A percentile compares a stretch with the other conserved stretches of the same genome.
phyloP scores from a whole-genome alignment of 2,329 filamentous ascomycete genomes.

The Aspergillus chevalieri region DNA sequence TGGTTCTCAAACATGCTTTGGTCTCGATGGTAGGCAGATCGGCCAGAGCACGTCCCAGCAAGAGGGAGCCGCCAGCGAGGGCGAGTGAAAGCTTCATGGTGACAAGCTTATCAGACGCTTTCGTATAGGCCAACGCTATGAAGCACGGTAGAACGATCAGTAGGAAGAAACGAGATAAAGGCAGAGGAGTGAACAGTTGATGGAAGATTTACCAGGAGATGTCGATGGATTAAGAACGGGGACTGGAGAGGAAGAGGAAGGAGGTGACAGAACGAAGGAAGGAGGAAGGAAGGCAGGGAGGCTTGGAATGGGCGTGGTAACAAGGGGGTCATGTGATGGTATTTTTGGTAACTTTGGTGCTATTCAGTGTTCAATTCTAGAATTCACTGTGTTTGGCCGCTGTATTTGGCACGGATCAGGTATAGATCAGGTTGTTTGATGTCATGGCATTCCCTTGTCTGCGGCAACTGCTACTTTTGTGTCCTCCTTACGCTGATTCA shows the following conservation, averaged over 20 bases:
- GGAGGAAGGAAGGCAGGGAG: constrained; percentile 8
- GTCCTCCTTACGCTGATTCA: too few relatives aligned
- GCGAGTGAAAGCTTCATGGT: constrained; percentile 51
- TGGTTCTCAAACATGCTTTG: constrained; percentile 50
- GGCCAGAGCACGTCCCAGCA: constrained; percentile 44
- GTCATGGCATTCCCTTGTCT: too few relatives aligned
- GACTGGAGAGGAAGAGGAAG: constrained; percentile 8
- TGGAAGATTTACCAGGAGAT: constrained; percentile 8
- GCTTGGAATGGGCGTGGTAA: neutral
- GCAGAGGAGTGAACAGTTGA: constrained; percentile 1
- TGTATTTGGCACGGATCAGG: neutral
- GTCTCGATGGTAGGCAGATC: constrained; percentile 51
- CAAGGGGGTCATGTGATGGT: neutral
- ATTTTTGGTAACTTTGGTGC: too few relatives aligned
- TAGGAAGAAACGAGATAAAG: constrained; percentile 1
- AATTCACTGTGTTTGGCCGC: neutral
- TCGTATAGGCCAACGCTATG: neutral
- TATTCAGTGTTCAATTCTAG: too few relatives aligned
- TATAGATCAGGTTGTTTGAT: too few relatives aligned
- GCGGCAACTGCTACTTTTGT: too few relatives aligned
- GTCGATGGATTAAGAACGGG: constrained; percentile 5
- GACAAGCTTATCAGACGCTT: constrained; percentile 5
- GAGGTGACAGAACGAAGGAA: constrained; percentile 8
- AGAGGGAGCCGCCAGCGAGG: constrained; percentile 48
- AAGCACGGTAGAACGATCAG: neutral